A percentile compares a stretch with the other conserved stretches of the same genome.
These are phyloP conservation scores for Fusarium pseudonygamai DNA, from an alignment of 2,329 filamentous ascomycete species.

Conservation along the genomic window DNA sequence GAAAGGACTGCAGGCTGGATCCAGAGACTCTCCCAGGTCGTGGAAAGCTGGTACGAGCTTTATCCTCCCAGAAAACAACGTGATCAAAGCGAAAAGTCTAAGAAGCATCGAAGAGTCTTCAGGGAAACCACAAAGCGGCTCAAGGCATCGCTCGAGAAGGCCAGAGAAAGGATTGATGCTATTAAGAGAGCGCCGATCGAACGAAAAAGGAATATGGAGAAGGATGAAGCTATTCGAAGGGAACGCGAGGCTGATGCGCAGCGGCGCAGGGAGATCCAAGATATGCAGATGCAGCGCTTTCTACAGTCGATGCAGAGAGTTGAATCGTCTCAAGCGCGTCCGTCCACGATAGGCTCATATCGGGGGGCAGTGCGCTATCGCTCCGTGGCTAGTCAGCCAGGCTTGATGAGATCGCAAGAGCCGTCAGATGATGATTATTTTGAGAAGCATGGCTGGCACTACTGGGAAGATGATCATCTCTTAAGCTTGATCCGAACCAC, in stretches of 20 bases:
- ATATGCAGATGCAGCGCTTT: slow-evolving; percentile 34
- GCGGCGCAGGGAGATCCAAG: not conserved
- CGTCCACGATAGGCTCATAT: not conserved
- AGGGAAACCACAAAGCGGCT: not conserved
- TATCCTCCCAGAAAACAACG: not conserved
- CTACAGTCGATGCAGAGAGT: slow-evolving; percentile 26
- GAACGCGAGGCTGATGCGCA: slow-evolving; percentile 5
- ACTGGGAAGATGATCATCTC: slow-evolving; percentile 42
- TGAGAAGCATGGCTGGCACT: slow-evolving; percentile 39
- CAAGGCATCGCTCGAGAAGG: slow-evolving; percentile 10
- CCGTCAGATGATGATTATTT: slow-evolving; percentile 25
- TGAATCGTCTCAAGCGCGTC: not conserved
- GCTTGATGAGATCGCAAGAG: not conserved
- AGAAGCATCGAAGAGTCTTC: slow-evolving; percentile 8
- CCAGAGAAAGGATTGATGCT: slow-evolving; percentile 8
- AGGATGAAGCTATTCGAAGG: slow-evolving; percentile 7
- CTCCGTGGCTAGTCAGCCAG: not conserved
- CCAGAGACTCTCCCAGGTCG: slow-evolving; percentile 17
- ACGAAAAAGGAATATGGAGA: slow-evolving; percentile 1
- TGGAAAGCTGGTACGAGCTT: slow-evolving; percentile 19
- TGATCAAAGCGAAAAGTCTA: not conserved
- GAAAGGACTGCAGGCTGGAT: slow-evolving; percentile 29
- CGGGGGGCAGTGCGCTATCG: slow-evolving; percentile 1
- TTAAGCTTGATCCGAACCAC: slow-evolving; percentile 37
- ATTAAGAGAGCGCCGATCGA: not conserved